These are phyloP conservation scores for Leccinum pachyderme DNA, from an alignment of 1,284 basidiomycete species.

Conservation along the genomic window DNA sequence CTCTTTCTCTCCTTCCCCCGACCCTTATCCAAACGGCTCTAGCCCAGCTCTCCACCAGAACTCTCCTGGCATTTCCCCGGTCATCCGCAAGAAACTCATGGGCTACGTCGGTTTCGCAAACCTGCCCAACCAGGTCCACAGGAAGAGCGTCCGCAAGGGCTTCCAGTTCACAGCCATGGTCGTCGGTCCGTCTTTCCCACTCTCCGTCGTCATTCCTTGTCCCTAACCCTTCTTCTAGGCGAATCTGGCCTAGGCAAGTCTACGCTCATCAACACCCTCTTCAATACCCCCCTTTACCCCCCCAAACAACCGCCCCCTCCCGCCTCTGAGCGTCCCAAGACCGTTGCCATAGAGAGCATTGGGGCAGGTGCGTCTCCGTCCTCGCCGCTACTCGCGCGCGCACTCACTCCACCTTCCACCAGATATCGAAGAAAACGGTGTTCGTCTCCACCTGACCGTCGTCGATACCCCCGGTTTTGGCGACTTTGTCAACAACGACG, in stretches of 20 bases:
- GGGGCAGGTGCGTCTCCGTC: conserved; percentile 69
- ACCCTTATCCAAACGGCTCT: conserved; percentile 59
- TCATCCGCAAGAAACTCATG: conserved; percentile 89
- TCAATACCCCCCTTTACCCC: conserved; percentile 92
- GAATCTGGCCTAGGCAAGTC: conserved; percentile 98
- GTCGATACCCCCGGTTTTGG: conserved; percentile 97
- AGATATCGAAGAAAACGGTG: conserved; percentile 98
- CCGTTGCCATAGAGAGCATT: conserved; percentile 95
- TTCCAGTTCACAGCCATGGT: conserved; percentile 98
- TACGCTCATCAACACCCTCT: conserved; percentile 95
- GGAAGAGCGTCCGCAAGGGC: conserved; percentile 93
- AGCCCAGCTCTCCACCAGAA: conserved; percentile 55
- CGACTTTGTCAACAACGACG: conserved; percentile 97
- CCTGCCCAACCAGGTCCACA: conserved; percentile 95
- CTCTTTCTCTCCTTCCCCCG: conserved; percentile 51
- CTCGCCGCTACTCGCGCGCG: neutral
- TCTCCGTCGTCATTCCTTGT: conserved; percentile 14
- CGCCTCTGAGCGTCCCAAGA: conserved; percentile 83
- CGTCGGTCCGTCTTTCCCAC: conserved; percentile 67
- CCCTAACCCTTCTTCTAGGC: conserved; percentile 48
- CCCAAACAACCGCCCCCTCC: conserved; percentile 82
- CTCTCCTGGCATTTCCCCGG: conserved; percentile 47
- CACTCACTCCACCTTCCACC: conserved; percentile 26
- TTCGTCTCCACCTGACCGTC: conserved; percentile 92
- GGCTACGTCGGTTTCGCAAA: conserved; percentile 91